Evolutionary conservation across 257 asterid species (phyloP).

Genomic region (Knoxia roxburghii): DNA sequence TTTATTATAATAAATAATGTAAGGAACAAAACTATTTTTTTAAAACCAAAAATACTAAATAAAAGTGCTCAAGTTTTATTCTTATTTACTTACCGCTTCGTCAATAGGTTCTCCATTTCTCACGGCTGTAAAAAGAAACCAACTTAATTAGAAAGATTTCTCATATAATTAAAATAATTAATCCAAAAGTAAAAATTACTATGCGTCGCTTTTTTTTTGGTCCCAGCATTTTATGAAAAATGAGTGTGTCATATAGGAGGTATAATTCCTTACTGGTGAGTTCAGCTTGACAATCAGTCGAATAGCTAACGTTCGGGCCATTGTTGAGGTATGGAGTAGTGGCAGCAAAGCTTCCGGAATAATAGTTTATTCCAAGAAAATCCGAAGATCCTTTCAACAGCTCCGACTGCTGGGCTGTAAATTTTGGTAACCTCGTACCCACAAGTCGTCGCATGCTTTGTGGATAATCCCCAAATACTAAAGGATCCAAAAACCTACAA

Average conservation of each 20-base stretch:
- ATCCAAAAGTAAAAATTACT: too few species aligned
- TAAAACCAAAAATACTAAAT: too few species aligned
- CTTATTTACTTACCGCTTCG: too few species aligned
- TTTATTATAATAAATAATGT: too few species aligned
- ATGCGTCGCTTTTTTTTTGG: too few species aligned
- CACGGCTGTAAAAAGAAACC: background rate
- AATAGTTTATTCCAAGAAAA: constrained; percentile 20
- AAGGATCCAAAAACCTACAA: constrained; percentile 16
- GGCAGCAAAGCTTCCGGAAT: constrained; percentile 15
- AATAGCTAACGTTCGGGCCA: background rate
- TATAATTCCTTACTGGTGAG: constrained; percentile 18
- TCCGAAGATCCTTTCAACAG: constrained; percentile 19
- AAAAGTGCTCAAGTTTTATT: too few species aligned
- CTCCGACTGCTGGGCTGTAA: constrained; percentile 3
- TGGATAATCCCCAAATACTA: constrained; percentile 19
- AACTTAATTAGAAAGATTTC: background rate
- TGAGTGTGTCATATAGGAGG: too few species aligned
- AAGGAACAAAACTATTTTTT: too few species aligned
- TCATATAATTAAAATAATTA: too few species aligned
- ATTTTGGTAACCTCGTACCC: constrained; percentile 19
- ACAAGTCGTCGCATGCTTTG: constrained; percentile 9
- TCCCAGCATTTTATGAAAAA: too few species aligned
- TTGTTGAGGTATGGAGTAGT: background rate
- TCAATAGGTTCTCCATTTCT: background rate
- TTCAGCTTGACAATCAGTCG: constrained; percentile 9